phyloP scores from a whole-genome alignment of 2,329 filamentous ascomycete genomes.

The Pseudocercospora macadamiae region DNA sequence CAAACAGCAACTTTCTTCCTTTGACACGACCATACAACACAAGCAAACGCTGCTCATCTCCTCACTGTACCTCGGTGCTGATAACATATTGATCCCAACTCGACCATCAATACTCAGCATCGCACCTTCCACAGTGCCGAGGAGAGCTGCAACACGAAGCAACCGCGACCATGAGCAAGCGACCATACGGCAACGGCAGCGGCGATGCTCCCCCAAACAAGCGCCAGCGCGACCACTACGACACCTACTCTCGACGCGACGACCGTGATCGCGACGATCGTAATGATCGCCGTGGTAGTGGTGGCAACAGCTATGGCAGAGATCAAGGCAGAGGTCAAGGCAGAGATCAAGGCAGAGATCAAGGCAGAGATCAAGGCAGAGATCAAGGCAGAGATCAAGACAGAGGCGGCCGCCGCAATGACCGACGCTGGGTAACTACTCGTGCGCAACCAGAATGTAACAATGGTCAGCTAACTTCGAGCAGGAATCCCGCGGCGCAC shows the following conservation, averaged over 20 bases:
- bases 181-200: slow-evolving; percentile 18
- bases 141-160: slow-evolving; percentile 38
- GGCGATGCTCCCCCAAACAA: slow-evolving; percentile 17
- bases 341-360: not conserved
- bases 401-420: too few relatives aligned
- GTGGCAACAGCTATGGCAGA: not conserved
- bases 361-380: too few relatives aligned
- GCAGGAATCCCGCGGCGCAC: not conserved
- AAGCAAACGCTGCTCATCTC: slow-evolving; percentile 33
- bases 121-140: slow-evolving; percentile 30
- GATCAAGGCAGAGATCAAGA: too few relatives aligned
- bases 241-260: slow-evolving; percentile 1
- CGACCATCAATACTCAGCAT: too few relatives aligned
- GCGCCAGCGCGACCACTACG: slow-evolving; percentile 7
- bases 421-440: too few relatives aligned
- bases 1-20: slow-evolving; percentile 1
- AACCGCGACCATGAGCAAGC: slow-evolving; percentile 24
- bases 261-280: slow-evolving; percentile 13
- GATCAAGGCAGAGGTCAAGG: not conserved
- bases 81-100: not conserved
- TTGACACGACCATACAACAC: not conserved
- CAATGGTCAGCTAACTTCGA: not conserved
- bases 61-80: slow-evolving; percentile 33
- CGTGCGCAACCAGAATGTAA: too few relatives aligned
- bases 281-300: not conserved